A percentile compares a stretch with the other conserved stretches of the same genome.
Evolutionary conservation across 805 yeast species (phyloP).

Genomic region (Myxozyma neglecta): DNA sequence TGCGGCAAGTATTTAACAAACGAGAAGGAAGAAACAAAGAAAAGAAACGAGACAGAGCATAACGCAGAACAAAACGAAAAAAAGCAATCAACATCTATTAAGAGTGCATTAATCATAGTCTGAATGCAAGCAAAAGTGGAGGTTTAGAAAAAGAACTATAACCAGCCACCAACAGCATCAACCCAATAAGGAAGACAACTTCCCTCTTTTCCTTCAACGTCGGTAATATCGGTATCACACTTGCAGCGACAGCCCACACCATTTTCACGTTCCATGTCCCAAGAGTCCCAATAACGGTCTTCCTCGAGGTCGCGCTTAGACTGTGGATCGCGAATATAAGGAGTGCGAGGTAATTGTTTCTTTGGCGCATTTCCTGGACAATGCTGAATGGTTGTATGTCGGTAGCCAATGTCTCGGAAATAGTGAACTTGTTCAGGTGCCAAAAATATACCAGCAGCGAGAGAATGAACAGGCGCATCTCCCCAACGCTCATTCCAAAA

Average conservation of each 20-base stretch:
- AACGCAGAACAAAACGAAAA: background rate
- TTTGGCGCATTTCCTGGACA: conserved; percentile 70
- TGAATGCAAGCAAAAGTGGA: background rate
- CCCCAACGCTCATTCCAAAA: conserved; percentile 96
- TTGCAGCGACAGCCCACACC: conserved; percentile 86
- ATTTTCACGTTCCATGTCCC: conserved; percentile 42
- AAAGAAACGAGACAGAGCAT: background rate
- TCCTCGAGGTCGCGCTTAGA: conserved; percentile 39
- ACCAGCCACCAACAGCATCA: conserved; percentile 40
- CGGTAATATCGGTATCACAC: conserved; percentile 56
- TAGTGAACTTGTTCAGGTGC: conserved; percentile 75
- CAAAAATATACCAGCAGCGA: conserved; percentile 77
- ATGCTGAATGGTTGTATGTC: conserved; percentile 76
- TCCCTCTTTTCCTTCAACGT: conserved; percentile 41
- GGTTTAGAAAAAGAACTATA: background rate
- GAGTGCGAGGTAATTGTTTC: conserved; percentile 48
- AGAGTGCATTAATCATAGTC: background rate
- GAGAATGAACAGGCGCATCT: conserved; percentile 91
- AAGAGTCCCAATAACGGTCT: conserved; percentile 44
- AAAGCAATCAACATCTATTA: background rate
- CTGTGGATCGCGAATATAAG: conserved; percentile 41
- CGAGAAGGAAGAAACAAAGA: background rate
- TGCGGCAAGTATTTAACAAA: background rate
- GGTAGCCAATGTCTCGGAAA: conserved; percentile 89
- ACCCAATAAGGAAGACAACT: conserved; percentile 41